Conservation (phyloP, 2,329 filamentous ascomycete genomes). For the Fusarium bulbicola region DNA sequence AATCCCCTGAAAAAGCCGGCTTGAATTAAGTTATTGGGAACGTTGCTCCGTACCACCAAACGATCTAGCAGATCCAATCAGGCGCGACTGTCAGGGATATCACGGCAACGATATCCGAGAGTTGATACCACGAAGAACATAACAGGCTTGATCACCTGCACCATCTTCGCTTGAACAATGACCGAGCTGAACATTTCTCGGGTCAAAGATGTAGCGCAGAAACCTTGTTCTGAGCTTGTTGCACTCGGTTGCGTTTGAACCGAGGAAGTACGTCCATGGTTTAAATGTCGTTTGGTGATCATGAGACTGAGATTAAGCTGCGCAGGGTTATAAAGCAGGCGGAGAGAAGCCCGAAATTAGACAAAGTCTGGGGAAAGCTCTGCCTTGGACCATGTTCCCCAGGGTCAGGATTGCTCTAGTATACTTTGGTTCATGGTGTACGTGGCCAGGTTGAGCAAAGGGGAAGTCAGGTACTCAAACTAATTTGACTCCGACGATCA, state of each 20-base stretch:
- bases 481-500: not conserved
- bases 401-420: not conserved
- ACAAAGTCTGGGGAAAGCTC: not conserved
- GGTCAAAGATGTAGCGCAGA: not conserved
- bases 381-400: not conserved
- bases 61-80: not conserved
- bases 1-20: too few species aligned
- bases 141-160: not conserved
- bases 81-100: not conserved
- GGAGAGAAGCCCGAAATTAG: not conserved
- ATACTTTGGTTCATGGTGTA: not conserved
- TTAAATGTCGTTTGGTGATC: not conserved
- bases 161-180: not conserved
- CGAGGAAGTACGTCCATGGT: accelerated
- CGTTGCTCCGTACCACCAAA: too few species aligned
- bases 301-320: not conserved
- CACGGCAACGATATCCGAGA: not conserved
- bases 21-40: too few species aligned
- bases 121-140: not conserved
- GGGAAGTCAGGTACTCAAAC: not conserved
- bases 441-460: not conserved
- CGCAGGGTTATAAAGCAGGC: accelerated
- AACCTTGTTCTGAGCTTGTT: not conserved
- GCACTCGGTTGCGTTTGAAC: not conserved
- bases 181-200: not conserved